Evolutionary conservation across 345 rosid species (phyloP), one percentile per base, ranked within the genome.

Genomic region (Eucalyptus curtisii): DNA sequence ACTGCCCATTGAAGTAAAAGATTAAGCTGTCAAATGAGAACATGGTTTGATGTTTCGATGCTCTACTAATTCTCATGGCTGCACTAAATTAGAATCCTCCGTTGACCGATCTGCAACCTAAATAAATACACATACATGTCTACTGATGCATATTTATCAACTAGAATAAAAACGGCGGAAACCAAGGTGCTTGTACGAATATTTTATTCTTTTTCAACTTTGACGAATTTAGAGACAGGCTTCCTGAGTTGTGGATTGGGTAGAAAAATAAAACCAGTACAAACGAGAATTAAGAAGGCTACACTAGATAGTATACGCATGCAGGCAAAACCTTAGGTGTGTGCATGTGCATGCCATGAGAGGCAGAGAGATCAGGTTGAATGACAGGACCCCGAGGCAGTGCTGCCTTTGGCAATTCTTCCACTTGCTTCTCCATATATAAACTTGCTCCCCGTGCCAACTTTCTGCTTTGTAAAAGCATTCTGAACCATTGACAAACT

Each of bases 401-500:
- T 95, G 40, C 97, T 96, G 59, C 94, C 93, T 95, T 93, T 97
- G 48, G 96, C 94, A 93, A 89, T 93, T 91, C 97, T 95, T 86
- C 98, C 98, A 91, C 97, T 91, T n/a, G 93, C 93, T 92, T 93
- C 96, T 30, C 98, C 97, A 89, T 94, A 94, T 50, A 93, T 82
- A 86, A 91, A 92, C 92, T 92, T 95, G 89, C 87, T 94, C 57
- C 93, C 91, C 8, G 92, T 96, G 89, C 89, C 90, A 76, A 92
- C 53, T 92, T 94, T 97, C 86, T 95, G 96, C 89, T 96, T 97
- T 8, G 93, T 90, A 91, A 98, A 97, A 42, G 97, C 94, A 88
- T 93, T 97, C 89, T 94, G 98, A 89, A 97, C 95, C 93, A 33
- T 97, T 97, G 91, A 95, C 49, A 91, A 95, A 98, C 92, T 97